Base-by-base conservation (phyloP, 2,329 filamentous ascomycete genomes). In the Gaeumannomyces tritici region DNA sequence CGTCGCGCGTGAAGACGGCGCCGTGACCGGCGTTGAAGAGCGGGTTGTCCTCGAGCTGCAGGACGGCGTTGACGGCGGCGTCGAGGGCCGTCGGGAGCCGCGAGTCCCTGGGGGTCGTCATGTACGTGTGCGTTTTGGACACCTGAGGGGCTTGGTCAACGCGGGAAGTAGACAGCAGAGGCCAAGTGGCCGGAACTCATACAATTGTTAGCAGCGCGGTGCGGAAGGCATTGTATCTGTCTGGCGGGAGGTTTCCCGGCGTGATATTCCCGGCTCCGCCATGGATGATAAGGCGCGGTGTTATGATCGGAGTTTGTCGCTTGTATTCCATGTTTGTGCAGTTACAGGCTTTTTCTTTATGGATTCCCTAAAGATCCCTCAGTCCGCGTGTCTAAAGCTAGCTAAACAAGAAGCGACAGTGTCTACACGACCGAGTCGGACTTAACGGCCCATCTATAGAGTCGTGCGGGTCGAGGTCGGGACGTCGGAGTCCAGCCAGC, bases 11-110 rank as follows among this genome's bases (percentile, higher is more conserved):
- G 74, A 96, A 96, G 26, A 96, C 91, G 60, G 91, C 90, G 61
- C 93, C 93, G 69, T 86, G 87, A 9, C 87, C 91, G 63, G 87
- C 86, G 76, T 96, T 96, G 81, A 95, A 96, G 5, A 96, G 83
- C 2, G 88, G 82, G 70, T 92, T 85, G 70, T 96, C 80, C 75
- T 96, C 92, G 21, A 96, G 83, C 29, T 88, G 80, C 1, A 80
- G 77, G 13, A 96, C 91, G 57, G 91, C 91, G 72, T 88, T 83
- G 1, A 88, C 88, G 1, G 90, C 91, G 0, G 86, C 83, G 62
- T 91, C 86, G 18, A 96, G 80, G 0, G 92, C 89, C 0, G 80
- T 80, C 11, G 83, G 81, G 67, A 71, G 68, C 2, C 4, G 42
- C 54, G 35, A 56, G 59, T n/a, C 56, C 62, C 18, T 62, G 57